Evolutionary conservation across 2,329 filamentous ascomycete genomes (phyloP).

Genomic region (Colletotrichum lupini): DNA sequence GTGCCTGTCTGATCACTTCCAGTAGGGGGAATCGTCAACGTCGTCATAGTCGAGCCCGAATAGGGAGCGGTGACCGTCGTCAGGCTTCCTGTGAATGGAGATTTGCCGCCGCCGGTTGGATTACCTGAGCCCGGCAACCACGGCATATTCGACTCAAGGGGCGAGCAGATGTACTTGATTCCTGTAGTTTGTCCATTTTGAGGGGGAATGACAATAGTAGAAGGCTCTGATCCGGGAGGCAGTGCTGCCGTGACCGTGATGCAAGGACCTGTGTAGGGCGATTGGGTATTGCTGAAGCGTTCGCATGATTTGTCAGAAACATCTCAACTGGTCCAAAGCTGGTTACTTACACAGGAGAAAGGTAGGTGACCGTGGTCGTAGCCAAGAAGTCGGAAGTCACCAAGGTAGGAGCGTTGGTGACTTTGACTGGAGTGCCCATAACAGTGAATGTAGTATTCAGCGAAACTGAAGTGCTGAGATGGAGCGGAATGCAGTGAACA

Average conservation of each 20-base stretch:
- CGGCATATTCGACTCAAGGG: background rate
- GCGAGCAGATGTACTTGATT: background rate
- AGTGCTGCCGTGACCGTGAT: background rate
- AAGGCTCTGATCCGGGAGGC: background rate
- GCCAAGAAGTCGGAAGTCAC: too few relatives aligned
- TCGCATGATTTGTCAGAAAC: background rate
- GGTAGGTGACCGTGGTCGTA: too few relatives aligned
- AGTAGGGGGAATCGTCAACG: background rate
- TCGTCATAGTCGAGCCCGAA: background rate
- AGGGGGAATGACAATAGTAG: background rate
- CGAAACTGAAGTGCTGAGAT: too few relatives aligned
- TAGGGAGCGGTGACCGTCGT: background rate
- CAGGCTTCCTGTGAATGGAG: background rate
- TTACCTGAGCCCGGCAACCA: background rate
- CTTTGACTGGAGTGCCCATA: too few relatives aligned
- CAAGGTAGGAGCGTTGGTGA: too few relatives aligned
- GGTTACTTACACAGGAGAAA: too few relatives aligned
- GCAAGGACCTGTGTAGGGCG: background rate
- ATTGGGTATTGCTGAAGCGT: background rate
- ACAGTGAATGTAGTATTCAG: too few relatives aligned
- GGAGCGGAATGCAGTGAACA: too few relatives aligned
- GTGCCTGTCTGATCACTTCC: background rate
- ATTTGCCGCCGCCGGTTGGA: background rate
- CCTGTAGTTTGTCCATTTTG: background rate
- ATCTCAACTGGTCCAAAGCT: too few relatives aligned